Evolutionary conservation across 352 stramenopile genomes (phyloP).

Genomic region (Peronospora destructor): DNA sequence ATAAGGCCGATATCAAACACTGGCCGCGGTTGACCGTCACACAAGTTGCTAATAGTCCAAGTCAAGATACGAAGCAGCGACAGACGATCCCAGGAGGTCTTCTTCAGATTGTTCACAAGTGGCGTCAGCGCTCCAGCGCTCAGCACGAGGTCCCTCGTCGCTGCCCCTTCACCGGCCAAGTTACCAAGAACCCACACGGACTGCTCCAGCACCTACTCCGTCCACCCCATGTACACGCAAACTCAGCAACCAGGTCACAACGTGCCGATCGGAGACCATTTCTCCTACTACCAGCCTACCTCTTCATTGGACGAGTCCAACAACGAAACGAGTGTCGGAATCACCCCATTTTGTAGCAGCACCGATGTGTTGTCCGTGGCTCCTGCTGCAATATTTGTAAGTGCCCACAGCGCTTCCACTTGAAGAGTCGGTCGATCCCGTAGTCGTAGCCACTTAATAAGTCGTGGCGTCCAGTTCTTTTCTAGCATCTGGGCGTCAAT

Average conservation of each 20-base stretch:
- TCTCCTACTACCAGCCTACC: constrained; percentile 33
- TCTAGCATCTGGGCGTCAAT: constrained; percentile 61
- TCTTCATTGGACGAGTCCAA: constrained; percentile 88
- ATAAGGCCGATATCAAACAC: constrained; percentile 88
- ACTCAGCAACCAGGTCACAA: constrained; percentile 27
- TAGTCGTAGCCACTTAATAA: constrained; percentile 82
- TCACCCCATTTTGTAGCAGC: constrained; percentile 88
- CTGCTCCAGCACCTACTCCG: constrained; percentile 85
- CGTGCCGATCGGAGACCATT: constrained; percentile 16
- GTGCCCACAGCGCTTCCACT: constrained; percentile 90
- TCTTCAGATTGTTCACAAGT: constrained; percentile 86
- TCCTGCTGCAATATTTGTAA: constrained; percentile 93
- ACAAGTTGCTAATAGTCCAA: constrained; percentile 91
- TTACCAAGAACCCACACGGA: constrained; percentile 91
- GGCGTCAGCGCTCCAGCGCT: constrained; percentile 76
- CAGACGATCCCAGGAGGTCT: constrained; percentile 72
- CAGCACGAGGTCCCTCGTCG: constrained; percentile 84
- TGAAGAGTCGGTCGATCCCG: constrained; percentile 78
- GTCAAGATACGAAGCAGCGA: constrained; percentile 88
- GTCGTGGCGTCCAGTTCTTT: constrained; percentile 82
- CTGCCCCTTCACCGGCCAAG: constrained; percentile 84
- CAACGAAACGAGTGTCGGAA: constrained; percentile 87
- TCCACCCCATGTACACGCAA: constrained; percentile 19
- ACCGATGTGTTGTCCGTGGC: constrained; percentile 89
- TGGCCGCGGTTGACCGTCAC: constrained; percentile 84